Percentiles rank a stretch among this genome's conserved stretches.
Evolutionary conservation across 768 basidiomycete genomes (phyloP).

Genomic region (Postia placenta): DNA sequence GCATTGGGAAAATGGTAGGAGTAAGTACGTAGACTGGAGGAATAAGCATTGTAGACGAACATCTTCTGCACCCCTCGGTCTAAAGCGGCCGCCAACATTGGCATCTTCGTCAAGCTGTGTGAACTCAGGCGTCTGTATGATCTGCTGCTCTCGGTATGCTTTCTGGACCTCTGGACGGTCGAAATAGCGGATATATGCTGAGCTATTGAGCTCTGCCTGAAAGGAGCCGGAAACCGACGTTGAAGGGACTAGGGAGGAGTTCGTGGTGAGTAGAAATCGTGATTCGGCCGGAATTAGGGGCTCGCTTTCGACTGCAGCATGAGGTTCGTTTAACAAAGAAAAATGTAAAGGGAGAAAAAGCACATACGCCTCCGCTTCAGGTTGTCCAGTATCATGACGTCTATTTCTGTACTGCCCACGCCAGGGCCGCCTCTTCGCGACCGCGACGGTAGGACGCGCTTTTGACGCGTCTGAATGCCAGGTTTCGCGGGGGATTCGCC

Average conservation of each 20-base stretch:
- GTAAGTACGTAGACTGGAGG: conserved; percentile 6
- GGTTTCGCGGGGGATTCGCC: conserved; percentile 6
- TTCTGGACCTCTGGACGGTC: conserved; percentile 71
- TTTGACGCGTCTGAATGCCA: conserved; percentile 41
- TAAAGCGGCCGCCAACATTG: conserved; percentile 60
- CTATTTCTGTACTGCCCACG: conserved; percentile 72
- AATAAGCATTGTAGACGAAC: conserved; percentile 37
- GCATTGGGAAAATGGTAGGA: conserved; percentile 7
- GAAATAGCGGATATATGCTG: conserved; percentile 68
- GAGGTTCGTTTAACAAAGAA: conserved; percentile 8
- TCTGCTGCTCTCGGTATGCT: conserved; percentile 59
- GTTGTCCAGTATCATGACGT: conserved; percentile 80
- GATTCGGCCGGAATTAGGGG: conserved; percentile 64
- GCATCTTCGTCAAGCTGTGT: conserved; percentile 39
- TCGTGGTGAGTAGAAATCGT: conserved; percentile 68
- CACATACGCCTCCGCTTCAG: conserved; percentile 69
- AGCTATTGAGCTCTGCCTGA: conserved; percentile 43
- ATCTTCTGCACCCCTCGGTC: conserved; percentile 64
- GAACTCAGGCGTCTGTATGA: conserved; percentile 78
- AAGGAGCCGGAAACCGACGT: conserved; percentile 30
- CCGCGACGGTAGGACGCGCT: conserved; percentile 78
- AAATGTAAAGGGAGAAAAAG: not conserved
- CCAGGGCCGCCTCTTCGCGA: conserved; percentile 77
- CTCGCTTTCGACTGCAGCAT: conserved; percentile 62
- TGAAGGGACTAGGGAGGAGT: conserved; percentile 45